Percentiles rank a stretch among this genome's conserved stretches.
Conservation (phyloP, 306 rosid species). For the Dryas drummondii region DNA sequence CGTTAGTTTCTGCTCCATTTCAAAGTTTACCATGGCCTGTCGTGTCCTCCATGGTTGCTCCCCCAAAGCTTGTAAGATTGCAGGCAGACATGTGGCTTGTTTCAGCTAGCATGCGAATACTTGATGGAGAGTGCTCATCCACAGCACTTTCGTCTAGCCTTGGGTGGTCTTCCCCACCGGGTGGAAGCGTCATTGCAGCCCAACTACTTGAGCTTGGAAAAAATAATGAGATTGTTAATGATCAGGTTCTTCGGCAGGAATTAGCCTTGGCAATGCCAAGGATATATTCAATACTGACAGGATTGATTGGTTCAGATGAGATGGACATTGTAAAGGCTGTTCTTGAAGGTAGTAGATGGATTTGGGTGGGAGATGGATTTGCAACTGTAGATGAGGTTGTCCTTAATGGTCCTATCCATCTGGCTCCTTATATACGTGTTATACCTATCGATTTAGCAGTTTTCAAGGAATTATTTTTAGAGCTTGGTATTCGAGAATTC, state of each 20-base stretch:
- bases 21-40: slow-evolving; percentile 86
- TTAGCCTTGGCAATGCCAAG: slow-evolving; percentile 88
- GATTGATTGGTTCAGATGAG: slow-evolving; percentile 84
- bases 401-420: slow-evolving; percentile 88
- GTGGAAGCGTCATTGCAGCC: slow-evolving; percentile 94
- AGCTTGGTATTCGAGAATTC: slow-evolving; percentile 83
- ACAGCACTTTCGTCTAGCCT: slow-evolving; percentile 68
- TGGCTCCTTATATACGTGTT: slow-evolving; percentile 96
- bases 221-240: slow-evolving; percentile 80
- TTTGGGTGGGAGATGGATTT: slow-evolving; percentile 99
- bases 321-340: slow-evolving; percentile 96
- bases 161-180: slow-evolving; percentile 91
- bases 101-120: slow-evolving; percentile 95
- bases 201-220: slow-evolving; percentile 96
- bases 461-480: slow-evolving; percentile 72
- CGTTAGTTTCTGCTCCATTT: slow-evolving; percentile 71
- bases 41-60: slow-evolving; percentile 86
- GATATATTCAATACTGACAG: slow-evolving; percentile 72
- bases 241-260: slow-evolving; percentile 89
- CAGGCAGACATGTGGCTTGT: slow-evolving; percentile 82
- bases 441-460: slow-evolving; percentile 92
- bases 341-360: slow-evolving; percentile 95
- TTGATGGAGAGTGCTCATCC: slow-evolving; percentile 90
- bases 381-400: slow-evolving; percentile 89
- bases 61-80: slow-evolving; percentile 89